Evolutionary conservation across 148 eudicot species (phyloP).

Genomic region (Rhododendron ovatum): DNA sequence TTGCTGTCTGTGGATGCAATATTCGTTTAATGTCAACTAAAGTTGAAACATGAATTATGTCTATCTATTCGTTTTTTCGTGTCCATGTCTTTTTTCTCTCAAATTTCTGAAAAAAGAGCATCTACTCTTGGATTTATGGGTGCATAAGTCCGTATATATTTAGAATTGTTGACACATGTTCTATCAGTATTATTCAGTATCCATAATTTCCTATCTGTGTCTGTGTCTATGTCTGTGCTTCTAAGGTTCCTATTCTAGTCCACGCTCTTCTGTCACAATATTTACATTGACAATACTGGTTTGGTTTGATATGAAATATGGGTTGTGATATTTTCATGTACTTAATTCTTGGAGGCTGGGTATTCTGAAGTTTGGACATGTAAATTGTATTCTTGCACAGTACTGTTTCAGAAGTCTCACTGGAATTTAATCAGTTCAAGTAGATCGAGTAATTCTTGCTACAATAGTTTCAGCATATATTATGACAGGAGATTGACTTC

Average conservation of each 20-base stretch:
- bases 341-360: not conserved
- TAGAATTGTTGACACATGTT: not conserved
- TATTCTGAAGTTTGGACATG: not conserved
- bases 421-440: not conserved
- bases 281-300: not conserved
- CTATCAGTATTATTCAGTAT: not conserved
- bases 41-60: not conserved
- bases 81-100: not conserved
- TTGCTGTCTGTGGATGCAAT: not conserved
- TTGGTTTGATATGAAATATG: not conserved
- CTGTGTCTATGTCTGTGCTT: not conserved
- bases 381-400: not conserved
- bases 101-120: not conserved
- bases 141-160: not conserved
- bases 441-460: not conserved
- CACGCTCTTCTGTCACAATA: not conserved
- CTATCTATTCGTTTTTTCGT: not conserved
- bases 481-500: constrained; percentile 12
- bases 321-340: not conserved
- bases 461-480: not conserved
- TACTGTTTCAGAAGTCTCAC: not conserved
- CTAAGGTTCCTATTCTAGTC: not conserved
- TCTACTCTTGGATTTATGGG: not conserved
- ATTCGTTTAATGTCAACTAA: not conserved
- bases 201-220: not conserved